Conservation (phyloP, 2,329 filamentous ascomycete genomes). For the Colletotrichum lindemuthianum region DNA sequence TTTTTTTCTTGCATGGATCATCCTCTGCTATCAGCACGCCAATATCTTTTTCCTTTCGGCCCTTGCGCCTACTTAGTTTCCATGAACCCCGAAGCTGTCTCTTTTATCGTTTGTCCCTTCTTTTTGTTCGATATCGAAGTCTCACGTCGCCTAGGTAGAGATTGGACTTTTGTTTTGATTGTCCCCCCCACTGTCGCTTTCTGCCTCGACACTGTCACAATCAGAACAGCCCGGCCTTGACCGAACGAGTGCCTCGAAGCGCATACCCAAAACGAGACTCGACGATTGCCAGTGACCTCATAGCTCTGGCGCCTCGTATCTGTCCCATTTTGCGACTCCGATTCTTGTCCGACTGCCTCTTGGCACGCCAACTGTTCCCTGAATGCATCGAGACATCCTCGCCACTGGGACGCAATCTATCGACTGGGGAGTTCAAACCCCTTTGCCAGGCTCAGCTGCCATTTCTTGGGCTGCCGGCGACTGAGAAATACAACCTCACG, state of each 20-base stretch:
- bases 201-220: slow-evolving; percentile 1
- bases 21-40: slow-evolving; percentile 33
- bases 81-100: slow-evolving; percentile 30
- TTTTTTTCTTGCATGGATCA: slow-evolving; percentile 33
- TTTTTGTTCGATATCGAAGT: slow-evolving; percentile 17
- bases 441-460: slow-evolving; percentile 37
- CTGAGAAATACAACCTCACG: slow-evolving; percentile 23
- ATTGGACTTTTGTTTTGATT: slow-evolving; percentile 7
- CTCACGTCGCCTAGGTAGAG: slow-evolving; percentile 2
- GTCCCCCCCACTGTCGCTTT: background rate
- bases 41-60: slow-evolving; percentile 30
- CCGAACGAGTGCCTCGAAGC: slow-evolving; percentile 1
- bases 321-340: too few species aligned
- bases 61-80: slow-evolving; percentile 31
- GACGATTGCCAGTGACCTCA: slow-evolving; percentile 24
- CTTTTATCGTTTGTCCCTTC: slow-evolving; percentile 10
- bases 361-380: slow-evolving; percentile 36
- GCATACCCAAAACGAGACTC: slow-evolving; percentile 1
- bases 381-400: slow-evolving; percentile 46
- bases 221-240: background rate
- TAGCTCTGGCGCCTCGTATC: slow-evolving; percentile 8
- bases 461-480: slow-evolving; percentile 30
- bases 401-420: slow-evolving; percentile 39
- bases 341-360: slow-evolving; percentile 3
- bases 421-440: slow-evolving; percentile 39